Percentiles rank a stretch among this genome's conserved stretches.
Conservation (phyloP, 140 eudicot species). For the Cichorium intybus region DNA sequence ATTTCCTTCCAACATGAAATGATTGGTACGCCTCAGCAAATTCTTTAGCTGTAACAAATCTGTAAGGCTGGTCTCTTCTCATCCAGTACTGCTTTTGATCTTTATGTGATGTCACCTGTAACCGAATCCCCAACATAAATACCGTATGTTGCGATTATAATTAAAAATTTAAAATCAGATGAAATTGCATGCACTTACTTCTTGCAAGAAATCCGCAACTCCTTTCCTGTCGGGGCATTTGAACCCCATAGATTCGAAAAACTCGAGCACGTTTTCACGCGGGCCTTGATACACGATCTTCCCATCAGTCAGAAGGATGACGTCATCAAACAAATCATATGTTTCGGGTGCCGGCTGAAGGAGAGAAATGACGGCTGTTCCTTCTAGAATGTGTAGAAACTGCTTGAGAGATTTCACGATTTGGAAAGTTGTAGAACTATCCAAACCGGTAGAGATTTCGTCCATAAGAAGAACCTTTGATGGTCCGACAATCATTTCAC, state of each 20-base stretch:
- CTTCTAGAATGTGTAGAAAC: background rate
- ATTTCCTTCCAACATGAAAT: constrained; percentile 41
- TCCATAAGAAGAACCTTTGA: background rate
- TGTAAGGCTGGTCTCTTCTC: constrained; percentile 30
- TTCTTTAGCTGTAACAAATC: constrained; percentile 41
- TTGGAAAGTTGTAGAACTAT: background rate
- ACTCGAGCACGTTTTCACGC: background rate
- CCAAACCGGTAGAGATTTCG: background rate
- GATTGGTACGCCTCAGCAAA: constrained; percentile 37
- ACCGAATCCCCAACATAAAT: background rate
- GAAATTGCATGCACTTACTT: background rate
- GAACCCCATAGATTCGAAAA: background rate
- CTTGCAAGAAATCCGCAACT: background rate
- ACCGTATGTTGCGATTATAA: background rate
- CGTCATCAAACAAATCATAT: background rate
- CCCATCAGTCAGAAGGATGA: background rate
- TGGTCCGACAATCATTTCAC: background rate
- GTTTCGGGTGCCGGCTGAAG: background rate
- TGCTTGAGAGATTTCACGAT: background rate
- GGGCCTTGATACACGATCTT: background rate
- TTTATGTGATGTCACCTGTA: constrained; percentile 51
- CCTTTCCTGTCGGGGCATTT: background rate
- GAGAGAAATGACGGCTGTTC: constrained; percentile 1
- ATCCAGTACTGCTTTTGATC: constrained; percentile 49
- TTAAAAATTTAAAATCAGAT: background rate